phyloP scores from a whole-genome alignment of 140 eudicot genomes.

The Erigeron philadelphicus region DNA sequence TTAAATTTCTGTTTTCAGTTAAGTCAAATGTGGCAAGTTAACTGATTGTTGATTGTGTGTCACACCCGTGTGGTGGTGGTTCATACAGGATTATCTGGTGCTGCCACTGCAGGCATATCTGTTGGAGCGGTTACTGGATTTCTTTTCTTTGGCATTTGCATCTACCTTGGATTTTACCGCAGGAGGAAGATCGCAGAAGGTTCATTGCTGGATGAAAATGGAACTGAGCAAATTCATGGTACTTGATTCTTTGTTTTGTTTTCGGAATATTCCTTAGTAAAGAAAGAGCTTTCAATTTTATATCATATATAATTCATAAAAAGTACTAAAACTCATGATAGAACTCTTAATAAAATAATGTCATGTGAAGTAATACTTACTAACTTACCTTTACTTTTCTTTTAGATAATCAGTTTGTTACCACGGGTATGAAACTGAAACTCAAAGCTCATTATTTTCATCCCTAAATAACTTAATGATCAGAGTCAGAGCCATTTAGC shows the following conservation, averaged over 20 bases:
- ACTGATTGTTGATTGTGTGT: conserved; percentile 15
- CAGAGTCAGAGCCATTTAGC: too few species aligned
- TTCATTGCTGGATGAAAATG: conserved; percentile 37
- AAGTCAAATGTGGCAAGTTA: conserved; percentile 16
- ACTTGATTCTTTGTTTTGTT: neutral
- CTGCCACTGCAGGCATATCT: conserved; percentile 60
- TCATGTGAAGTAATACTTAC: too few species aligned
- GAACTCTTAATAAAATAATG: too few species aligned
- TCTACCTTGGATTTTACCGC: conserved; percentile 45
- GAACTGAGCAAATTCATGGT: conserved; percentile 35
- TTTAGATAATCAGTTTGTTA: too few species aligned
- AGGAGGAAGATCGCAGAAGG: conserved; percentile 44
- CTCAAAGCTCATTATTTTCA: too few species aligned
- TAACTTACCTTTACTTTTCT: too few species aligned
- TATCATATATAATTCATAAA: too few species aligned
- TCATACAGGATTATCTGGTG: conserved; percentile 58
- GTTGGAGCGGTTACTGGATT: conserved; percentile 47
- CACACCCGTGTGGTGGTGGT: conserved; percentile 19
- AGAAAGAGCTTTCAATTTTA: too few species aligned
- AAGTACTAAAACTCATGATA: too few species aligned
- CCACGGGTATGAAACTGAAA: too few species aligned
- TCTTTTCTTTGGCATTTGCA: conserved; percentile 33
- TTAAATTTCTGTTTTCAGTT: neutral
- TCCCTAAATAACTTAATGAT: too few species aligned
- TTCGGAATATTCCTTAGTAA: neutral